phyloP scores from a whole-genome alignment of 2,329 filamentous ascomycete genomes.

The Diplodia scrobiculata region DNA sequence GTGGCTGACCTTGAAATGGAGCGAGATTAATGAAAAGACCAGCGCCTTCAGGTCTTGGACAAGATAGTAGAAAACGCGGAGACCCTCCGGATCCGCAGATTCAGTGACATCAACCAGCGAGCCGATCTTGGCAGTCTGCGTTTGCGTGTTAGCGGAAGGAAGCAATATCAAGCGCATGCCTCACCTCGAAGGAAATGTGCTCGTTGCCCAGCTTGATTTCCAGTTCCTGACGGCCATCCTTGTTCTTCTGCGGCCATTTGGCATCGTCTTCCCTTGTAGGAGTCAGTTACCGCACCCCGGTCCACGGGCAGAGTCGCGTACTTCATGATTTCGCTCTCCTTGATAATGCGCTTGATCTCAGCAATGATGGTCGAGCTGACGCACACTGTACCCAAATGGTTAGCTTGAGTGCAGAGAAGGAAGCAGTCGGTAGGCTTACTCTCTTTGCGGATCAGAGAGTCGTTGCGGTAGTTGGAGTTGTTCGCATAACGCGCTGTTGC shows the following conservation, averaged over 20 bases:
- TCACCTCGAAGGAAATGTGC: slow-evolving; percentile 95
- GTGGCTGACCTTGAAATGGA: slow-evolving; percentile 82
- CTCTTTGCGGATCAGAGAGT: slow-evolving; percentile 98
- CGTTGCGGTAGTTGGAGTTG: slow-evolving; percentile 99
- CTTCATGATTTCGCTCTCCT: slow-evolving; percentile 97
- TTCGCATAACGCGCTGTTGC: slow-evolving; percentile 96
- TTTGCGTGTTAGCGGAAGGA: not conserved
- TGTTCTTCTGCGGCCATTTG: slow-evolving; percentile 99
- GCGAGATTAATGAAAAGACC: slow-evolving; percentile 91
- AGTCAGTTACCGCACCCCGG: slow-evolving; percentile 33
- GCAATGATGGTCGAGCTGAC: slow-evolving; percentile 87
- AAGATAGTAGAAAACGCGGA: slow-evolving; percentile 97
- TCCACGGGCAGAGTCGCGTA: slow-evolving; percentile 48
- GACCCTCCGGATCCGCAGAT: slow-evolving; percentile 90
- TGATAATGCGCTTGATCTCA: slow-evolving; percentile 96
- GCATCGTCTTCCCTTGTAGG: slow-evolving; percentile 83
- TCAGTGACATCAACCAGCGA: slow-evolving; percentile 96
- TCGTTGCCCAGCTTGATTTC: slow-evolving; percentile 93
- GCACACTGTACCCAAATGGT: slow-evolving; percentile 67
- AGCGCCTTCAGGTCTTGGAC: slow-evolving; percentile 96
- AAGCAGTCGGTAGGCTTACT: slow-evolving; percentile 62
- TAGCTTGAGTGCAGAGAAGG: not conserved
- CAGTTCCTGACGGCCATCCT: slow-evolving; percentile 93
- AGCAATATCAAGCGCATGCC: slow-evolving; percentile 33
- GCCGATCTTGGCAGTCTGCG: slow-evolving; percentile 93